Percentiles rank a stretch among this genome's conserved stretches.
phyloP scores from a whole-genome alignment of 805 yeast species.

The Candida alai region DNA sequence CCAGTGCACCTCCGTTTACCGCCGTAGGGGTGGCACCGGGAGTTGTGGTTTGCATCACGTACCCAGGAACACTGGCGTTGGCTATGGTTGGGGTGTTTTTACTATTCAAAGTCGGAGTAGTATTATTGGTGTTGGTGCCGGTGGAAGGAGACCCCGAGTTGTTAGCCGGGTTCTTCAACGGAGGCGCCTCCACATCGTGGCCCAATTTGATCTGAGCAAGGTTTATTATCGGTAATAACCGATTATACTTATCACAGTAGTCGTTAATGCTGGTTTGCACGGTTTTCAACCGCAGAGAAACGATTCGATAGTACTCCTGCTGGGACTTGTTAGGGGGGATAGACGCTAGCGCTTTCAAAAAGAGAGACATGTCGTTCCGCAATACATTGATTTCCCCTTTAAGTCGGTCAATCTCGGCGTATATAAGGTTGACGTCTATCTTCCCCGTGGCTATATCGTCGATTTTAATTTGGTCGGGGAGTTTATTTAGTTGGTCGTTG shows the following conservation, averaged over 20 bases:
- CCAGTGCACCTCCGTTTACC: constrained; percentile 1
- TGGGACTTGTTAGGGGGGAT: constrained; percentile 29
- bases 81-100: constrained; percentile 7
- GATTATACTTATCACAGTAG: constrained; percentile 42
- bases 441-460: constrained; percentile 43
- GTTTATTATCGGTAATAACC: constrained; percentile 47
- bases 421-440: constrained; percentile 39
- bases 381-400: constrained; percentile 40
- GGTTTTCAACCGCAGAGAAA: constrained; percentile 31
- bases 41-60: neutral
- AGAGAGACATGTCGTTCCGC: constrained; percentile 38
- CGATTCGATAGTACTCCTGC: constrained; percentile 34
- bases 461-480: constrained; percentile 35
- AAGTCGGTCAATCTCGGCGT: constrained; percentile 38
- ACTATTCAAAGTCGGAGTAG: constrained; percentile 6
- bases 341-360: constrained; percentile 34
- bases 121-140: constrained; percentile 3
- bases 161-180: constrained; percentile 12
- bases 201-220: constrained; percentile 49
- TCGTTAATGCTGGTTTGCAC: constrained; percentile 39
- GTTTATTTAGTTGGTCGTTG: too few species aligned
- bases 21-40: constrained; percentile 2
- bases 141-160: constrained; percentile 3
- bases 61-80: constrained; percentile 2
- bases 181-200: constrained; percentile 45